phyloP scores from a whole-genome alignment of 2,329 filamentous ascomycete genomes.

The Colletotrichum sp. region DNA sequence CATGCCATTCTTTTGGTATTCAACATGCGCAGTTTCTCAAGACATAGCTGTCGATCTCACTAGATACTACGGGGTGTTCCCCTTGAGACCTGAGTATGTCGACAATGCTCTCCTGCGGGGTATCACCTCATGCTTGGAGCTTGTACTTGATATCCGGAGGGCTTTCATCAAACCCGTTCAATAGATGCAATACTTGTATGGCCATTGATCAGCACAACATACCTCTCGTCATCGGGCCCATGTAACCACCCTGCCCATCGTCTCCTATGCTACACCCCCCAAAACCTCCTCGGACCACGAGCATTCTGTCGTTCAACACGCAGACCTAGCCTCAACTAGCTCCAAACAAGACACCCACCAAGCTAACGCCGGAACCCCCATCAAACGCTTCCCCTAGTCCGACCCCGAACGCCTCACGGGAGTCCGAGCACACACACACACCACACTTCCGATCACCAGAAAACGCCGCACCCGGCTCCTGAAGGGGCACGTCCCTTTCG shows the following conservation, averaged over 20 bases:
- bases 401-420: not conserved
- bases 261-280: not conserved
- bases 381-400: not conserved
- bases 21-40: not conserved
- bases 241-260: not conserved
- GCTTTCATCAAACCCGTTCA: not conserved
- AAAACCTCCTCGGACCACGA: not conserved
- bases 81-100: not conserved
- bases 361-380: not conserved
- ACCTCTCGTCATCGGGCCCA: rapidly evolving
- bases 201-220: not conserved
- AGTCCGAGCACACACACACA: not conserved
- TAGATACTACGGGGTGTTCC: not conserved
- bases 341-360: not conserved
- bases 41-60: not conserved
- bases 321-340: not conserved
- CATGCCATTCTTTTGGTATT: not conserved
- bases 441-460: not conserved
- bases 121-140: not conserved
- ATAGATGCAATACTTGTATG: not conserved
- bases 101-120: not conserved
- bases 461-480: not conserved
- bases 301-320: not conserved
- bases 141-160: not conserved
- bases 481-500: not conserved